Base-by-base conservation (phyloP, 2,329 filamentous ascomycete genomes). In the Curvularia spicifera region DNA sequence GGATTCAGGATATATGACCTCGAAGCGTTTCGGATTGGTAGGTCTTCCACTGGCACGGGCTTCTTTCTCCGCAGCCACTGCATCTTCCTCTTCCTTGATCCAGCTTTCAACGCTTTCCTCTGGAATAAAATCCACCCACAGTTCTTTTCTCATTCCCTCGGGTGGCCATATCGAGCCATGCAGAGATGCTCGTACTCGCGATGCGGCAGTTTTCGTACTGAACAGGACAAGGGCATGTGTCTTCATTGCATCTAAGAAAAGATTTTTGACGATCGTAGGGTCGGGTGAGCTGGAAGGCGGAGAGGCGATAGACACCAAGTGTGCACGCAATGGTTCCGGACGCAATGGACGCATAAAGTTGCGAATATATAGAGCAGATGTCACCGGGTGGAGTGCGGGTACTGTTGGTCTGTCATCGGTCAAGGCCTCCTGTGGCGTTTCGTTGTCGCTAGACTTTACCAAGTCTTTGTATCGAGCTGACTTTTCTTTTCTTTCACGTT, bases 81-180 rank as follows among this genome's bases (percentile, higher is more conserved):
- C 72, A 42, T 70, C 68, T 56, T 77, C 71, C 57, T 77, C 74
- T 37, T 64, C 52, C 22, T 86, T 83, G 57, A 96, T 89, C 92
- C 93, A 98, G 24, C 84, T 84, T 13, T 80, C 75, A 4, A 96
- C 83, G 63, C 87, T 86, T 26, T 91, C 87, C 18, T 89, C 85
- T 0, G 94, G 94, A 20, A 98, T 84, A 74, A 95, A 98, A 74
- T 99, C 95, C 3, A 91, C 91, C 85, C 89, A 96, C 0, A 98
- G 83, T 0, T 88, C 84, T 74, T 95, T 96, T 31, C 95, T 85
- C 65, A 89, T 91, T 57, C 89, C 87, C 78, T 98, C 94, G 57
- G 93, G 87, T 0, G 94, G 94, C 91, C 93, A 98, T 35, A 93
- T 85, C 22, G 84, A 85, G 57, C 87, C 86, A 76, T 99, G 94